A percentile compares a stretch with the other conserved stretches of the same genome.
These are phyloP conservation scores for Ustilago tritici DNA, from an alignment of 1,284 basidiomycete genomes.

Conservation along the genomic window DNA sequence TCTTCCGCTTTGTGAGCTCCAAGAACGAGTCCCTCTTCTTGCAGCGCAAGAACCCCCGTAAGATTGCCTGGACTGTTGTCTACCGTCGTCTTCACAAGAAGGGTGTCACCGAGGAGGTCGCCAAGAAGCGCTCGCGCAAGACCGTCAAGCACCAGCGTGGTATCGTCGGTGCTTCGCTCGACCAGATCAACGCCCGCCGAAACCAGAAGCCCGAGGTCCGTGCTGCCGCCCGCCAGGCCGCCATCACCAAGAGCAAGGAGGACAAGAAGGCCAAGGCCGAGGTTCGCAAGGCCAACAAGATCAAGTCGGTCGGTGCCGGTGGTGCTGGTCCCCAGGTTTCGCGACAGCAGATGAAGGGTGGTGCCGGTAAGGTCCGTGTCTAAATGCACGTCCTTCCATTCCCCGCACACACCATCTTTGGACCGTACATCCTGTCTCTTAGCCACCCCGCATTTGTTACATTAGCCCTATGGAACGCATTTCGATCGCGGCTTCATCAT, in stretches of 20 bases:
- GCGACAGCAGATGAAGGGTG: constrained; percentile 96
- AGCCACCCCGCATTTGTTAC: constrained; percentile 39
- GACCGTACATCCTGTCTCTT: constrained; percentile 4
- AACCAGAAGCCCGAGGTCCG: constrained; percentile 82
- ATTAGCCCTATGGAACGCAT: constrained; percentile 38
- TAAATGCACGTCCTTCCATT: constrained; percentile 37
- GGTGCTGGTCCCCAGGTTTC: constrained; percentile 83
- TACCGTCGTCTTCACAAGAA: constrained; percentile 99
- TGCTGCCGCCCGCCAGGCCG: constrained; percentile 81
- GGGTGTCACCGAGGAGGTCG: constrained; percentile 97
- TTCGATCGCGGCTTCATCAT: constrained; percentile 16
- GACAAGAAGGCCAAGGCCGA: constrained; percentile 78
- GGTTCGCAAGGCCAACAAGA: constrained; percentile 70
- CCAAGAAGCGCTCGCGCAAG: constrained; percentile 97
- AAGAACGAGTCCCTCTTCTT: constrained; percentile 93
- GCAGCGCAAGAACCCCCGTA: constrained; percentile 99
- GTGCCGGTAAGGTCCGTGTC: constrained; percentile 66
- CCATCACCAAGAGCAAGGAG: constrained; percentile 95
- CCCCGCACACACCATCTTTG: background rate
- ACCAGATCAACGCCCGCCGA: constrained; percentile 88
- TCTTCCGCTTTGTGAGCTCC: constrained; percentile 68
- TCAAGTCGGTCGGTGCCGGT: constrained; percentile 73
- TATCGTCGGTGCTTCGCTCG: constrained; percentile 94
- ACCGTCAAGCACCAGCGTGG: constrained; percentile 99
- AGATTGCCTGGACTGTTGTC: constrained; percentile 97